Evolutionary conservation across 2,329 filamentous ascomycete species (phyloP).

Genomic region (Aspergillus sp.): DNA sequence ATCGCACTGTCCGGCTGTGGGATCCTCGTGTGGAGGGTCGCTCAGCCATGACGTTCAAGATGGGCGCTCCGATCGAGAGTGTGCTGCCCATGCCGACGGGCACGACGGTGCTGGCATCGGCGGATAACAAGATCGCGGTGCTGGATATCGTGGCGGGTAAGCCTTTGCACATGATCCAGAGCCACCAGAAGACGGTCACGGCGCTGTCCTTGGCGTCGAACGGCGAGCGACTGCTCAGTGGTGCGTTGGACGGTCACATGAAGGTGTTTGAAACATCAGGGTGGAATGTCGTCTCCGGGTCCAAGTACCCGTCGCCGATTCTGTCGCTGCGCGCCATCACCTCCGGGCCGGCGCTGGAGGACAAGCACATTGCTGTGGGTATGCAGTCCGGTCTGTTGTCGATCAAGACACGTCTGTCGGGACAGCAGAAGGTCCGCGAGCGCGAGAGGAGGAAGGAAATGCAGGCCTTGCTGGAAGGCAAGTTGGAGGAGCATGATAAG

Average conservation of each 20-base stretch:
- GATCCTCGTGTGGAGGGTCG: conserved; percentile 72
- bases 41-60: conserved; percentile 90
- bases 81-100: conserved; percentile 86
- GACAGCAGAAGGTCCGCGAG: conserved; percentile 74
- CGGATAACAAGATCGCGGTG: conserved; percentile 84
- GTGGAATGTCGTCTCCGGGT: conserved; percentile 95
- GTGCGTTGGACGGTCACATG: conserved; percentile 90
- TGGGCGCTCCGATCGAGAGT: conserved; percentile 81
- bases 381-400: conserved; percentile 93
- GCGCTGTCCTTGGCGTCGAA: conserved; percentile 78
- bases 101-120: conserved; percentile 79
- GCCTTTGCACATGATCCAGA: conserved; percentile 80
- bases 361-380: conserved; percentile 91
- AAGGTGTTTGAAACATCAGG: conserved; percentile 92
- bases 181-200: conserved; percentile 97
- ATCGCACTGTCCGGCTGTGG: conserved; percentile 91
- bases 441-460: conserved; percentile 80
- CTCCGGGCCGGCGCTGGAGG: conserved; percentile 66
- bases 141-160: conserved; percentile 90
- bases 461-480: conserved; percentile 75
- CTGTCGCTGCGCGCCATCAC: conserved; percentile 77
- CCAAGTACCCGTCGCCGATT: conserved; percentile 90
- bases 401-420: conserved; percentile 82
- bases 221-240: conserved; percentile 77
- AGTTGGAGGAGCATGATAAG: conserved; percentile 73